Evolutionary conservation across 2,329 filamentous ascomycete species (phyloP).

Genomic region (Talaromyces sp.): DNA sequence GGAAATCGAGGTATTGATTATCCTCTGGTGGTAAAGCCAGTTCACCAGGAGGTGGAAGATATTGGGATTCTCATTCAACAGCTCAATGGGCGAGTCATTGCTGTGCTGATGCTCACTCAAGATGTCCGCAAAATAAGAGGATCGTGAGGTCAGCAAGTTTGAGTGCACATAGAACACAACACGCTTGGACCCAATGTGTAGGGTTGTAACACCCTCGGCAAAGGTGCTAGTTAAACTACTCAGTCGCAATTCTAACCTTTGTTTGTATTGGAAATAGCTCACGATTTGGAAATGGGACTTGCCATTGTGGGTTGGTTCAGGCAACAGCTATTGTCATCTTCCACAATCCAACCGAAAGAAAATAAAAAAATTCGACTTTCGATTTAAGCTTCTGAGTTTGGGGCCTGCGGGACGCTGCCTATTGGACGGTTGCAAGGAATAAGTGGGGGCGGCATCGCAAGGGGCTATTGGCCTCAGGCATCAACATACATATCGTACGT

Average conservation of each 20-base stretch:
- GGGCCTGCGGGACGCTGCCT: background rate
- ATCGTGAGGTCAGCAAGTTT: background rate
- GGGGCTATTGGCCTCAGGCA: background rate
- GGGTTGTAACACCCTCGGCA: background rate
- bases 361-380: background rate
- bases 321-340: background rate
- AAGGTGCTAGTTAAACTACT: background rate
- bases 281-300: background rate
- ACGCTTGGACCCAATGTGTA: background rate
- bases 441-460: background rate
- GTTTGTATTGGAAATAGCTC: background rate
- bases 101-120: background rate
- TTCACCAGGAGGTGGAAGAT: background rate
- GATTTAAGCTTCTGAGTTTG: background rate
- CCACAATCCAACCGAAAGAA: background rate
- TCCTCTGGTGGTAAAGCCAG: background rate
- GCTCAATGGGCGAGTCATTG: background rate
- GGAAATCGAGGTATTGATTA: background rate
- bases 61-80: background rate
- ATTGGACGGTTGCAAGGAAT: background rate
- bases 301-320: background rate
- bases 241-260: background rate
- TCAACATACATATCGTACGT: background rate
- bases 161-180: background rate
- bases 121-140: background rate